Percentiles rank a stretch among this genome's conserved stretches.
Conservation (phyloP, 2,329 filamentous ascomycete species). For the Alternaria sp. region DNA sequence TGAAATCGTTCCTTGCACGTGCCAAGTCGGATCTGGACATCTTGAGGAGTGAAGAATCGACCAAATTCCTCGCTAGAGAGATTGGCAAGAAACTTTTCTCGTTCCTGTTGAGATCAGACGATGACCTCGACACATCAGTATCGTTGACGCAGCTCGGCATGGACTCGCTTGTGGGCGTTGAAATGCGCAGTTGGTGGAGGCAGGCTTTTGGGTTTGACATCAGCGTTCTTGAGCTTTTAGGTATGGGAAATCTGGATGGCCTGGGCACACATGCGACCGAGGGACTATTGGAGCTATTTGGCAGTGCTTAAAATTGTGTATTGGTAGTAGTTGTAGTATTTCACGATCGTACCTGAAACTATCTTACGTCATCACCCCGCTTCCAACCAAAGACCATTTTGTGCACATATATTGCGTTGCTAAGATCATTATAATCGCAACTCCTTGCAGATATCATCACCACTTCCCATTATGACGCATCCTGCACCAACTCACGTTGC, state of each 20-base stretch:
- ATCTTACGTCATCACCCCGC: conserved; percentile 7
- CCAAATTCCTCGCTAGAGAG: conserved; percentile 25
- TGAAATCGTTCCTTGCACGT: conserved; percentile 21
- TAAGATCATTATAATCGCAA: neutral
- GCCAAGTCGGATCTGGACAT: conserved; percentile 21
- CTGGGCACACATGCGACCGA: conserved; percentile 16
- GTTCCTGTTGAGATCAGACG: conserved; percentile 26
- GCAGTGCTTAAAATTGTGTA: no score
- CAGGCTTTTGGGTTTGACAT: conserved; percentile 43
- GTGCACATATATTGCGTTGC: neutral
- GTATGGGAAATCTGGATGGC: conserved; percentile 25
- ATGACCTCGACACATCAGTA: conserved; percentile 30
- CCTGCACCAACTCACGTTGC: conserved; percentile 27
- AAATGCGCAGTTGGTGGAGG: conserved; percentile 53
- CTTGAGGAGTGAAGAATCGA: conserved; percentile 17
- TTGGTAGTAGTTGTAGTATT: no score
- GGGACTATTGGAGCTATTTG: neutral
- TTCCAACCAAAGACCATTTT: neutral
- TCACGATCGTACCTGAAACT: neutral
- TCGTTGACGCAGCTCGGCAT: conserved; percentile 39
- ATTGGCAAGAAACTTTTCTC: conserved; percentile 32
- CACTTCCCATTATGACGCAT: conserved; percentile 23
- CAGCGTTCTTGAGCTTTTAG: conserved; percentile 35
- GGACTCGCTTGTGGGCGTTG: conserved; percentile 49
- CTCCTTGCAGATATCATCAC: neutral